Base-by-base conservation (phyloP, 129 eudicot species). In the Chrysanthemum lavandulifolium region DNA sequence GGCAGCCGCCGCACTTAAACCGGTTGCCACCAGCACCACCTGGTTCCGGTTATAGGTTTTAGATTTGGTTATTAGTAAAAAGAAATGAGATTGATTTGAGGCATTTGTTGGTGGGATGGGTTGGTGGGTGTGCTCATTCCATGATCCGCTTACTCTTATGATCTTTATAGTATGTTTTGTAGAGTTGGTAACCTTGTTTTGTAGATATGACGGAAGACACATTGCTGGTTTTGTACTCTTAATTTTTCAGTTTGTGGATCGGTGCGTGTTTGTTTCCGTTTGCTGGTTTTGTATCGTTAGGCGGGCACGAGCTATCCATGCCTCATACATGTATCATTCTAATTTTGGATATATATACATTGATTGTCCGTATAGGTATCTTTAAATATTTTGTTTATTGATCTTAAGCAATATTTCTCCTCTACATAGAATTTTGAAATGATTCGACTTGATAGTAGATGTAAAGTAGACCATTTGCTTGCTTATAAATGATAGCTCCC, bases 1-100 rank as follows among this genome's bases (percentile, higher is more conserved):
- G 73, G 87, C 65, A 80, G 98, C 58, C 99, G 97, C 63, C 91
- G 97, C 81, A 90, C 99, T 97, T 96, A 55, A 95, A 81, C 74
- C 83, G 99, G 45, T 68, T 95, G 83, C 97, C 99, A 15, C 99
- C 99, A 43, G 95, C 96, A 57, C 99, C 99, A 27, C 99, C 99
- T 9, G 71, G 85, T n/a, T 90, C 97, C 3, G 90, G 90, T 64
- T 88, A 82, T 82, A 85, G 95, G 65, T 82, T 70, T 79, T 86
- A 83, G 83, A 61, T 76, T 63, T 65, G 53, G 57, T 56, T 40
- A 65, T 71, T 79, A 75, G 80, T 76, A 67, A 18, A n/a, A 71
- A 19, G 57, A 33, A 12, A 58, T 21, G 73, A 54, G 75, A 53
- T 62, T 65, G 82, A 80, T 85, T 70, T 69, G 59, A 83, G 81